These are phyloP conservation scores for Diplodia intermedia DNA, from an alignment of 2,329 filamentous ascomycete genomes.

Conservation along the genomic window DNA sequence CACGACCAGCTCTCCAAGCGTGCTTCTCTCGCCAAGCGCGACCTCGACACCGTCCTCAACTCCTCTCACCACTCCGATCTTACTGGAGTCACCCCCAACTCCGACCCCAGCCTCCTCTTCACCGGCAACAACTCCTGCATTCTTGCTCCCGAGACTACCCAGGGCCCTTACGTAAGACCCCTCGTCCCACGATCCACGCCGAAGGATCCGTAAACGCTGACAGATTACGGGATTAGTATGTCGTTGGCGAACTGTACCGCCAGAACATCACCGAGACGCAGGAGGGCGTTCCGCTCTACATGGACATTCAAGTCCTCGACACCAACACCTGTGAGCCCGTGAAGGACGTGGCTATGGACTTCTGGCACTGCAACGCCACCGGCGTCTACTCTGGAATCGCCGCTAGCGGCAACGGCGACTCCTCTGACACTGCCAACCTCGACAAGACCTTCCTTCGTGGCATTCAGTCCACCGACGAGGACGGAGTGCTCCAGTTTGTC, in stretches of 20 bases:
- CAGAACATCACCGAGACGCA: constrained; percentile 57
- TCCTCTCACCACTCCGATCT: constrained; percentile 44
- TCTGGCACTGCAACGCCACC: constrained; percentile 56
- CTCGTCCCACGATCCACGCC: not conserved
- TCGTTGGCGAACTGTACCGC: constrained; percentile 60
- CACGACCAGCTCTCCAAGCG: constrained; percentile 50
- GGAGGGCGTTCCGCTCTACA: constrained; percentile 56
- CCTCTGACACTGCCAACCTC: constrained; percentile 43
- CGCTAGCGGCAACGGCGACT: constrained; percentile 53
- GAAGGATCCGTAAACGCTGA: not conserved
- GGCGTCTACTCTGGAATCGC: constrained; percentile 55
- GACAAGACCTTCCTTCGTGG: constrained; percentile 55
- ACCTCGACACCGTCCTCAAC: constrained; percentile 31
- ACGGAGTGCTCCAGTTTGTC: constrained; percentile 59
- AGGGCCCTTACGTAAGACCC: constrained; percentile 43
- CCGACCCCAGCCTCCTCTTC: constrained; percentile 42
- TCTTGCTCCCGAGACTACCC: constrained; percentile 44
- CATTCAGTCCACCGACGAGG: constrained; percentile 54
- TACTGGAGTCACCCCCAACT: constrained; percentile 41
- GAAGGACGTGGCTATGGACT: constrained; percentile 58
- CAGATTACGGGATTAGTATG: constrained; percentile 34
- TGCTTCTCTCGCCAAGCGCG: constrained; percentile 40
- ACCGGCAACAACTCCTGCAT: constrained; percentile 45
- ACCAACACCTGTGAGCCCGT: constrained; percentile 61
- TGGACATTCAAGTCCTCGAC: constrained; percentile 63